Evolutionary conservation across 1,139 yeast species (phyloP).

Genomic region (Zygoascus hellenicus): DNA sequence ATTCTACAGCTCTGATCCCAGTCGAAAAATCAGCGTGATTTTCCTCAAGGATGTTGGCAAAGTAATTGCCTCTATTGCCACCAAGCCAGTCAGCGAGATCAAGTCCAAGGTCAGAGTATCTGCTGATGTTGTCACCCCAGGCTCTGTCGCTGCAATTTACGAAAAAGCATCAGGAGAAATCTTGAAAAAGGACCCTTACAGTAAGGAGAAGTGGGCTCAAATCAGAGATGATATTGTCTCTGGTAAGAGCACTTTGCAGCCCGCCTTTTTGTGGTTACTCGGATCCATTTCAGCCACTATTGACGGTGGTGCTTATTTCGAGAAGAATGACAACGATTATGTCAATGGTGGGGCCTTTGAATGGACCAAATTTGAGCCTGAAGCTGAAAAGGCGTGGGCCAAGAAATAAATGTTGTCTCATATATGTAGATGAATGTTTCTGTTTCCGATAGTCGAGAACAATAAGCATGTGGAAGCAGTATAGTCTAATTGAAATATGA

Average conservation of each 20-base stretch:
- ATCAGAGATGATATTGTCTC: constrained; percentile 29
- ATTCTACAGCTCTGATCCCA: constrained; percentile 36
- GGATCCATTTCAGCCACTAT: constrained; percentile 33
- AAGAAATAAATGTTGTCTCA: not conserved
- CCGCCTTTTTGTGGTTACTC: constrained; percentile 13
- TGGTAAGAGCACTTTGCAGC: not conserved
- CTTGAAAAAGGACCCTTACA: constrained; percentile 31
- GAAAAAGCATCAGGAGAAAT: constrained; percentile 40
- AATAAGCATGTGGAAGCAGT: too few species aligned
- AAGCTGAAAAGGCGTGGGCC: constrained; percentile 13
- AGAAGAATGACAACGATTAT: constrained; percentile 42
- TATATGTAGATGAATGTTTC: not conserved
- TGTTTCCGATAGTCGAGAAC: too few species aligned
- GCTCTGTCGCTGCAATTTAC: constrained; percentile 39
- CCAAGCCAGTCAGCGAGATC: constrained; percentile 37
- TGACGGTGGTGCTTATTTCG: constrained; percentile 37
- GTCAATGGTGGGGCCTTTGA: constrained; percentile 53
- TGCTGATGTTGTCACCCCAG: constrained; percentile 40
- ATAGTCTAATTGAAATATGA: too few species aligned
- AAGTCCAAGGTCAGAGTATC: constrained; percentile 45
- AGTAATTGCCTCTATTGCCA: constrained; percentile 40
- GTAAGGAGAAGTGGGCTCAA: constrained; percentile 35
- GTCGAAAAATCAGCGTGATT: constrained; percentile 35
- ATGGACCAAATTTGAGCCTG: constrained; percentile 37
- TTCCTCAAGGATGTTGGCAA: constrained; percentile 46